phyloP scores from a whole-genome alignment of 2,329 filamentous ascomycete species.

The Clathrospora elynae region DNA sequence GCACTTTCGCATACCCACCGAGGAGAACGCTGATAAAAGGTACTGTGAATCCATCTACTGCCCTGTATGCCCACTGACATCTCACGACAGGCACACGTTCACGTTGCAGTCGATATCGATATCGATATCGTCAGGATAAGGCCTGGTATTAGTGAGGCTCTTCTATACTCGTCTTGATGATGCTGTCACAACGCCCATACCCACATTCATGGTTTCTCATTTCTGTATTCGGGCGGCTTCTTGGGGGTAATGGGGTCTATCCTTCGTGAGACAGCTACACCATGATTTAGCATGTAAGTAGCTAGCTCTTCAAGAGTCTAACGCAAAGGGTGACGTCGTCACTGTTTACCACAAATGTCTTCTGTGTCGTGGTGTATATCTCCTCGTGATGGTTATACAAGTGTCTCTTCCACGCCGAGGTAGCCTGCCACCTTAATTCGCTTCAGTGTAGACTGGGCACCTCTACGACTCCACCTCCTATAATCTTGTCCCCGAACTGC shows the following conservation, averaged over 20 bases:
- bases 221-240: conserved; percentile 19
- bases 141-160: conserved; percentile 10
- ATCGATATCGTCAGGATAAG: conserved; percentile 14
- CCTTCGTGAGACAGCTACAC: conserved; percentile 17
- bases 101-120: conserved; percentile 8
- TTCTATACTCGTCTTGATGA: conserved; percentile 7
- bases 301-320: conserved; percentile 27
- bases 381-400: too few species aligned
- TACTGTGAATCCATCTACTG: too few species aligned
- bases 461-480: too few species aligned
- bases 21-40: too few species aligned
- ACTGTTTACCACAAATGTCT: background rate
- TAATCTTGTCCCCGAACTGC: too few species aligned
- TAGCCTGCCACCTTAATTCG: too few species aligned
- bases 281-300: conserved; percentile 20
- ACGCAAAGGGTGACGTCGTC: conserved; percentile 21
- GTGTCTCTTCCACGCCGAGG: too few species aligned
- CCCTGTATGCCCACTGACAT: too few species aligned
- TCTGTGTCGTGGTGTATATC: background rate
- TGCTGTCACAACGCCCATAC: conserved; percentile 9
- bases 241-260: conserved; percentile 11
- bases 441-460: too few species aligned
- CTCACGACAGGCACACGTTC: too few species aligned
- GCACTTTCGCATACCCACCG: too few species aligned
- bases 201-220: conserved; percentile 3